phyloP scores from a whole-genome alignment of 495 filamentous ascomycete genomes.

The Aspergillus homomorphus region DNA sequence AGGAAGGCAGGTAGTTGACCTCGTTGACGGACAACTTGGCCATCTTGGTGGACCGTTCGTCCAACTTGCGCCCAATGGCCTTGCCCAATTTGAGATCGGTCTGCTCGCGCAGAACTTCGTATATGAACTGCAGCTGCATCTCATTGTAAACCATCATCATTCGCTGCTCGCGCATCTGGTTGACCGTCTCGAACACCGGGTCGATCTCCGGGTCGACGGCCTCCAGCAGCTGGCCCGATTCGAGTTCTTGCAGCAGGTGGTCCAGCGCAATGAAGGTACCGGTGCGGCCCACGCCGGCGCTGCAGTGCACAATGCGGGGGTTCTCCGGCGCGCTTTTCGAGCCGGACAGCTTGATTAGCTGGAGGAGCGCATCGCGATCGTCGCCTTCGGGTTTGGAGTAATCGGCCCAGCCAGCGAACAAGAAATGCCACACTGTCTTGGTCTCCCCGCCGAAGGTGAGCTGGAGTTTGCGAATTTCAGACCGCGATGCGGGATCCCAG shows the following conservation, averaged over 20 bases:
- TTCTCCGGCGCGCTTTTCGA: constrained; percentile 66
- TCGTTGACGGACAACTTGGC: constrained; percentile 38
- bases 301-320: constrained; percentile 89
- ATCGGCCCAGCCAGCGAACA: constrained; percentile 94
- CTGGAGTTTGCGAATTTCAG: constrained; percentile 54
- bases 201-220: constrained; percentile 46
- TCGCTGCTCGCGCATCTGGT: constrained; percentile 79
- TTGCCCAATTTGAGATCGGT: constrained; percentile 55
- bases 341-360: constrained; percentile 71
- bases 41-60: constrained; percentile 41
- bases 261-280: constrained; percentile 96
- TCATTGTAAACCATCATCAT: constrained; percentile 96
- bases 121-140: constrained; percentile 82
- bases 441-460: constrained; percentile 56
- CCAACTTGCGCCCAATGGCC: constrained; percentile 20
- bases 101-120: constrained; percentile 76
- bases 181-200: constrained; percentile 70
- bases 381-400: constrained; percentile 80
- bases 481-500: constrained; percentile 46
- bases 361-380: constrained; percentile 73
- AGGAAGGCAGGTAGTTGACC: constrained; percentile 30
- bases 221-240: constrained; percentile 63
- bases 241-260: constrained; percentile 77
- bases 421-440: constrained; percentile 80
- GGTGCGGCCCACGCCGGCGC: constrained; percentile 88